Conservation (phyloP, 768 basidiomycete species). For the Chalciporus pseudorubinellus region DNA sequence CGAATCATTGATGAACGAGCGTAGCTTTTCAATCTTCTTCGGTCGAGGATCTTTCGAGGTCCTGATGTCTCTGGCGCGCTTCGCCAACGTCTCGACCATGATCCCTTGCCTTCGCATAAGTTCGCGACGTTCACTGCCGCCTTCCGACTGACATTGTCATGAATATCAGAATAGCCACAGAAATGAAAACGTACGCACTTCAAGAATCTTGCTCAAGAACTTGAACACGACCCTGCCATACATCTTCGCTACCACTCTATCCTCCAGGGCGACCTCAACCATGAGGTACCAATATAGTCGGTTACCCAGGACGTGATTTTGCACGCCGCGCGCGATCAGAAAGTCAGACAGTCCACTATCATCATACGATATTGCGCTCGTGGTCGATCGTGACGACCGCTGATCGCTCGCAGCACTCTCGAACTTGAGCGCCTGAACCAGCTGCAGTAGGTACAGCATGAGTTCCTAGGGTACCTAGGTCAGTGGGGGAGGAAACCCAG, state of each 20-base stretch:
- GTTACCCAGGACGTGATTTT: conserved; percentile 84
- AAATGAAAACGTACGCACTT: conserved; percentile 48
- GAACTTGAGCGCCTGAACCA: conserved; percentile 97
- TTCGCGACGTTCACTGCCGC: conserved; percentile 79
- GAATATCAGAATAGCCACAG: background rate
- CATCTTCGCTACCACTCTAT: conserved; percentile 86
- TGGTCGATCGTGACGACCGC: conserved; percentile 66
- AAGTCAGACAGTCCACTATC: conserved; percentile 95
- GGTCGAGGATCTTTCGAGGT: conserved; percentile 90
- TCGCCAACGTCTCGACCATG: conserved; percentile 81
- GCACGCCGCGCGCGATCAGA: conserved; percentile 79
- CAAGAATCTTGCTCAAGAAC: conserved; percentile 84
- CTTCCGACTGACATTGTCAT: conserved; percentile 50
- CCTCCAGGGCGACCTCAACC: conserved; percentile 90
- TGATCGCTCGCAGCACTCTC: conserved; percentile 81
- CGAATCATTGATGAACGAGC: conserved; percentile 77
- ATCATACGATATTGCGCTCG: conserved; percentile 78
- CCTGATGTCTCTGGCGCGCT: conserved; percentile 83
- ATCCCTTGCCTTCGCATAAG: conserved; percentile 90
- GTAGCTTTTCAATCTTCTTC: conserved; percentile 96
- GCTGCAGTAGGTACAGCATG: conserved; percentile 86
- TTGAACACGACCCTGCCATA: conserved; percentile 88
- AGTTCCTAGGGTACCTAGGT: conserved; percentile 62
- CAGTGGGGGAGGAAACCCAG: background rate
- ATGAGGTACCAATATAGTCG: conserved; percentile 96